A percentile compares a stretch with the other conserved stretches of the same genome.
phyloP scores from a whole-genome alignment of 2,329 filamentous ascomycete genomes.

The Calonectria leucothoes region DNA sequence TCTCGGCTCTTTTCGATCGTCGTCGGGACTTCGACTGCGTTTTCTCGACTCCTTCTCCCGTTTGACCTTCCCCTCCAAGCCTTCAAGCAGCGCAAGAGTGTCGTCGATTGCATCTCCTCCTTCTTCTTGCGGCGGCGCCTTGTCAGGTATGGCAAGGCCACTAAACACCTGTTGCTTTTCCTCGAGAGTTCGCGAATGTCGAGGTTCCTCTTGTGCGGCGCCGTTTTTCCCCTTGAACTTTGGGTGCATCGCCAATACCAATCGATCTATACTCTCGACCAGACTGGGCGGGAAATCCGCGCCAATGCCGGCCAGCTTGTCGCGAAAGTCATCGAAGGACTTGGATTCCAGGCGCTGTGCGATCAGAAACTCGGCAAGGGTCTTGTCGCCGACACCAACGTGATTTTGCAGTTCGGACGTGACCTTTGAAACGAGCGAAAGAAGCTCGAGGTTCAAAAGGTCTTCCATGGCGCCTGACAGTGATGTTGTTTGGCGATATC shows the following conservation, averaged over 20 bases:
- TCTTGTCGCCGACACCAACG: constrained; percentile 91
- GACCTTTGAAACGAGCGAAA: constrained; percentile 95
- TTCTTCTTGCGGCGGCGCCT: constrained; percentile 56
- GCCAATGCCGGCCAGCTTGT: constrained; percentile 78
- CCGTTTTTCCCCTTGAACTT: constrained; percentile 76
- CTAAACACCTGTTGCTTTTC: constrained; percentile 91
- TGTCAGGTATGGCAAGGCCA: constrained; percentile 88
- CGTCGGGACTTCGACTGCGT: constrained; percentile 69
- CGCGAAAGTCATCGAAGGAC: constrained; percentile 79
- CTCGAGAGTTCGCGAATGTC: constrained; percentile 61
- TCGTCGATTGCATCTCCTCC: constrained; percentile 83
- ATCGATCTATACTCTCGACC: constrained; percentile 89
- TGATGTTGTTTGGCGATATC: constrained; percentile 14
- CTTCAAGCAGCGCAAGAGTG: constrained; percentile 91
- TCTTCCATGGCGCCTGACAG: constrained; percentile 78
- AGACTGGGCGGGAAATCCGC: constrained; percentile 87
- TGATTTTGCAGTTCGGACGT: constrained; percentile 96
- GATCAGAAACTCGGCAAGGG: constrained; percentile 95
- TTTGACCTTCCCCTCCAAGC: constrained; percentile 76
- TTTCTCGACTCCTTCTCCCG: constrained; percentile 63
- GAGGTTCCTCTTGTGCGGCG: constrained; percentile 51
- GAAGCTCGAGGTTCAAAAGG: constrained; percentile 87
- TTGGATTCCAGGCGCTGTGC: constrained; percentile 84
- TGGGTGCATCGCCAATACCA: constrained; percentile 91
- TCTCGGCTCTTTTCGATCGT: constrained; percentile 57